Evolutionary conservation across 1,284 basidiomycete species (phyloP), one percentile per base, ranked within the genome.

Genomic region (Cerioporus squamosus): DNA sequence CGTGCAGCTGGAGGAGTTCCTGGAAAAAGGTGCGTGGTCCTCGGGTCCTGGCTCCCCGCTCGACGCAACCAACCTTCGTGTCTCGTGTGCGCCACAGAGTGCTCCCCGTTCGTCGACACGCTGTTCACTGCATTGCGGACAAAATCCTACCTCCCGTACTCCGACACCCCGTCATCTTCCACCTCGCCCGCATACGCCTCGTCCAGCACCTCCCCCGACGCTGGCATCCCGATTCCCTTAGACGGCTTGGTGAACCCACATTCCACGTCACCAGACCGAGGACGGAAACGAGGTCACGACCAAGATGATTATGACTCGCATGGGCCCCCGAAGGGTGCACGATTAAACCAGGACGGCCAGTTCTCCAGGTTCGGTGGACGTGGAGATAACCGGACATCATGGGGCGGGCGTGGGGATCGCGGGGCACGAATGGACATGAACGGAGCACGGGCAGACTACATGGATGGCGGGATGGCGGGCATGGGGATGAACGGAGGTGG

Each of bases 1-100:
- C 9, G 72, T 82, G 1, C 94, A 97, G 72, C 80, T 98, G 57
- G 87, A 90, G 54, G 96, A 97, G 75, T 98, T 98, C 74, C 82
- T 98, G 45, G 95, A 95, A 76, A 91, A 91, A 77, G 88, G 94
- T 92, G 61, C 67, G 81, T 73, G 15, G 50, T 46, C 4, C 33
- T 42, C 48, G 23, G 29, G 4, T 12, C 49, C 22, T 50, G 33
- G 8, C 20, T 12, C 18, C 46, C 29, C 15, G 47, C 33, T 44
- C 49, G 39, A 38, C 29, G 56, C 9, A 44, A n/a, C 47, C 47
- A 54, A 40, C 44, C 36, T 61, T 54, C 15, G 57, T 23, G 22
- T 44, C 29, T 23, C 44, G 36, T 12, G 17, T 20, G 18, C n/a
- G 40, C 2, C 54, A 54, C 75, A 93, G 93, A 94, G 76, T 87